Base-by-base conservation (phyloP, 306 rosid species). In the Elaeagnus macrophylla region DNA sequence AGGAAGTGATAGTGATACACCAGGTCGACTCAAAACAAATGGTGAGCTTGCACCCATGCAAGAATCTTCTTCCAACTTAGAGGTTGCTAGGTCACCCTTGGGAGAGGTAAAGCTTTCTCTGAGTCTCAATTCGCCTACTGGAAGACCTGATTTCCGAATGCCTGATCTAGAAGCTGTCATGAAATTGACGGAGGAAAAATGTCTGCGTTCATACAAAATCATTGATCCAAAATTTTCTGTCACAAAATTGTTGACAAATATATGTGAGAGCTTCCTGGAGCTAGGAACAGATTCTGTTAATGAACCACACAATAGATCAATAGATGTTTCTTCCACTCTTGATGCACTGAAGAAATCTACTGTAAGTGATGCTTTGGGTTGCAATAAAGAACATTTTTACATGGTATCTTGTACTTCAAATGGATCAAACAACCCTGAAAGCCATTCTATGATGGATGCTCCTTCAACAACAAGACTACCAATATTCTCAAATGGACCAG, bases 101-200 rank as follows among this genome's bases (percentile, higher is more conserved):
- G 84, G 88, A 78, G 89, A 81, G 95, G 95, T 83, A 90, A 81
- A 80, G 66, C 60, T 81, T 82, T 81, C 77, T 71, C 71, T 68
- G 71, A 73, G 81, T 74, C 81, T 71, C 74, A 48, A 64, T 71
- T 61, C 78, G 48, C 66, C 76, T 64, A 52, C 64, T 62, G 74
- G 81, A 70, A 71, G 81, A 52, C 75, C 66, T 49, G 71, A 71
- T 74, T 79, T 81, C 72, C 75, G 25, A 45, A 63, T 79, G 67
- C 84, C 76, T 76, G 66, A 73, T 61, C 72, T 70, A 17, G 80
- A 80, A 61, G 80, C 70, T 42, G 70, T 76, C 67, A 58, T 76
- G 53, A 83, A 82, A 70, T 45, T 71, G 86, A 72, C 72, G 63
- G 95, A 82, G 85, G 95, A 82, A 55, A 87, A 83, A 67, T 87